Base-by-base conservation (phyloP, 768 basidiomycete genomes). In the Phylloporus arenicola region DNA sequence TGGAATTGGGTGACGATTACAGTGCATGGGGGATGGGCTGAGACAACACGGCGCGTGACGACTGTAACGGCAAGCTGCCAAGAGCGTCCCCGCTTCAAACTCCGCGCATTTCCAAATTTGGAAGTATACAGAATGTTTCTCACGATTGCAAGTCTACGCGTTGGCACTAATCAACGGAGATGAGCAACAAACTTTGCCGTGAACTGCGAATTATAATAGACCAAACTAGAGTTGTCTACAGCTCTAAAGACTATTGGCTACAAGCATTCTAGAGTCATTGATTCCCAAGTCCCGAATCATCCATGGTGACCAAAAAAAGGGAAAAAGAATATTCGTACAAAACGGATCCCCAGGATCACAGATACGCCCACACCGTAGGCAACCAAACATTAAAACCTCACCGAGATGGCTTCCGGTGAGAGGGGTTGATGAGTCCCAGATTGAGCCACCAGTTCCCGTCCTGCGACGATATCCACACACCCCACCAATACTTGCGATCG, bases 371-470 rank as follows among this genome's bases (percentile, higher is more conserved):
- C 16, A n/a, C 10, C 30, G 30, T 9, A 20, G 13, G 14, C 40
- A 16, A 11, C 16, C 13, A 14, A 29, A 2, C 16, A 34, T 16
- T 2, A 34, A 37, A 6, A 34, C 20, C 20, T 52, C 45, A 56
- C 3, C 9, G 40, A 38, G 4, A 12, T 19, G 46, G 57, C 13
- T 16, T 27, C 2, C 61, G 61, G 13, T 53, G 60, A 0, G 50
- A 44, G 1, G 55, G 51, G 16, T 61, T 53, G 42, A 74, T 61
- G 13, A 82, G 63, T 29, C 72, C 75, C 51, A 83, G 61, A 45
- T 74, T 72, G 20, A 80, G 57, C 51, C 69, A 72, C 75, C 76
- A 79, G 5, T 68, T 65, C 3, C 70, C 59, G 40, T 76, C 65
- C 6, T 43, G 50, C 4, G 59, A 50, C 29, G 67, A 55, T 27